phyloP scores from a whole-genome alignment of 108 stramenopile genomes.

The Skeletonema menzelii region DNA sequence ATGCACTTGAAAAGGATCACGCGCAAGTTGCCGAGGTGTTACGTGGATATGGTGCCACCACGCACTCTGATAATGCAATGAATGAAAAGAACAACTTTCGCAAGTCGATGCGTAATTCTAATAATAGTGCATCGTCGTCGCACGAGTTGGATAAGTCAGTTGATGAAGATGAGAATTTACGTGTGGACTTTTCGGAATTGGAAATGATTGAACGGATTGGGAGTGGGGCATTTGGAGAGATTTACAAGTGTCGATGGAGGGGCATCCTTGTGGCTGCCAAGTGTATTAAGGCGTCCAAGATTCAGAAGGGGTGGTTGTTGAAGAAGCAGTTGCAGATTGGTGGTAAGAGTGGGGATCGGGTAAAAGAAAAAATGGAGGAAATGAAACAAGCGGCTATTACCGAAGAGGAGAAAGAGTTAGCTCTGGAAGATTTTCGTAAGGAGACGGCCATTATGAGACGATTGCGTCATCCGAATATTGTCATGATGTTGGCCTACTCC shows the following conservation, averaged over 20 bases:
- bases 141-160: not conserved
- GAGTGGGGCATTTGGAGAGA: conserved; percentile 88
- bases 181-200: conserved; percentile 74
- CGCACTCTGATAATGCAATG: no score
- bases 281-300: conserved; percentile 78
- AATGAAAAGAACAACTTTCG: not conserved
- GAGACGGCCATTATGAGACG: conserved; percentile 78
- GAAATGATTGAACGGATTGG: conserved; percentile 90
- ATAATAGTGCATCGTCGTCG: no score
- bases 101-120: not conserved
- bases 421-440: conserved; percentile 74
- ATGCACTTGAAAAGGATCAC: conserved; percentile 56
- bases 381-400: conserved; percentile 44
- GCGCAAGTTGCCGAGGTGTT: conserved; percentile 47
- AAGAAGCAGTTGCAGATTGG: conserved; percentile 50
- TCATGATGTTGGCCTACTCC: conserved; percentile 82
- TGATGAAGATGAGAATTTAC: conserved; percentile 59
- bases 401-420: conserved; percentile 59
- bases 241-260: conserved; percentile 88
- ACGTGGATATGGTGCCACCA: conserved; percentile 57
- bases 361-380: conserved; percentile 44
- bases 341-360: conserved; percentile 35
- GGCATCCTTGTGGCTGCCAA: conserved; percentile 88
- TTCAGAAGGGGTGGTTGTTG: conserved; percentile 76
- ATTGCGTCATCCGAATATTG: conserved; percentile 84